Percentiles rank a stretch among this genome's conserved stretches.
Evolutionary conservation across 495 filamentous ascomycete species (phyloP).

Genomic region (Penicillium goetzii): DNA sequence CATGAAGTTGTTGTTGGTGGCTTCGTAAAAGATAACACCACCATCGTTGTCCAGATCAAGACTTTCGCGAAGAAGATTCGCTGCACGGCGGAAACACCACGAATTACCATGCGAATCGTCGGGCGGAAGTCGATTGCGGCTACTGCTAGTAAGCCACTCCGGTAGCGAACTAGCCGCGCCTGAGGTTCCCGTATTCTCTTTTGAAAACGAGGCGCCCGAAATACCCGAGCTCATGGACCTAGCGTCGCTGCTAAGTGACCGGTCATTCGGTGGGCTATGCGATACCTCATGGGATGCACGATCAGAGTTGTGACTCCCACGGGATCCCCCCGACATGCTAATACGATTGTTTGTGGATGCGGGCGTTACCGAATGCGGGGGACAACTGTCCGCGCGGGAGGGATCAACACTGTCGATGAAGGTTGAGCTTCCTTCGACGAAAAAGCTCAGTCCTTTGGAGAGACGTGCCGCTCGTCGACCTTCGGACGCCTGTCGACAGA

Average conservation of each 20-base stretch:
- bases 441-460: constrained; percentile 63
- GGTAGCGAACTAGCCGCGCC: constrained; percentile 40
- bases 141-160: constrained; percentile 43
- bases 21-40: constrained; percentile 60
- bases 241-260: constrained; percentile 35
- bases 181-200: constrained; percentile 28
- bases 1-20: constrained; percentile 34
- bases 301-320: constrained; percentile 32
- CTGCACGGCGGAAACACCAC: constrained; percentile 58
- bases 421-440: constrained; percentile 60
- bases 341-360: constrained; percentile 33
- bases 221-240: constrained; percentile 36
- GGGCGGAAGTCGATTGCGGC: constrained; percentile 36
- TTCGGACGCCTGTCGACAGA: constrained; percentile 58
- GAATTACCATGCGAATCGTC: constrained; percentile 47
- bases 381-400: constrained; percentile 32
- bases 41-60: constrained; percentile 55
- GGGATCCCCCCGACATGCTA: constrained; percentile 35
- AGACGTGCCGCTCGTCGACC: constrained; percentile 61
- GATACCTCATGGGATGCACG: constrained; percentile 30
- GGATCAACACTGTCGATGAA: constrained; percentile 42
- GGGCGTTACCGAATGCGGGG: constrained; percentile 29
- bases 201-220: constrained; percentile 36
- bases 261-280: constrained; percentile 20
- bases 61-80: constrained; percentile 60